These are phyloP conservation scores for Nitzschia sp. DNA, from an alignment of 108 stramenopile species.

Conservation along the genomic window DNA sequence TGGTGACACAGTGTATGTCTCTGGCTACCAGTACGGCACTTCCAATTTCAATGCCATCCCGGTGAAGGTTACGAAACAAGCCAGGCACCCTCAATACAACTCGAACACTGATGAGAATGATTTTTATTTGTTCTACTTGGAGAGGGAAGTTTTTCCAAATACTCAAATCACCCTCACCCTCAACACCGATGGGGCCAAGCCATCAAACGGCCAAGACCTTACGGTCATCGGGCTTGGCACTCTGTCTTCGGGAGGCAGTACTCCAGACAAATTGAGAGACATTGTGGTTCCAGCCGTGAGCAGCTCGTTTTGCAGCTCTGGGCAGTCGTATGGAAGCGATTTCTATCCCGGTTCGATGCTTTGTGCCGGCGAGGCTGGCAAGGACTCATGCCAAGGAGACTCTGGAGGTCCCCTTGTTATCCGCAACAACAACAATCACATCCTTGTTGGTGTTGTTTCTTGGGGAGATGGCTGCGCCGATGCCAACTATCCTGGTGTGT, in stretches of 20 bases:
- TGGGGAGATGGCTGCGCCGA: slow-evolving; percentile 62
- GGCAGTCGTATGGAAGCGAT: slow-evolving; percentile 20
- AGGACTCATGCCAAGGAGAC: slow-evolving; percentile 66
- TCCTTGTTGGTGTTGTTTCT: slow-evolving; percentile 39
- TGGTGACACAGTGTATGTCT: slow-evolving; percentile 3
- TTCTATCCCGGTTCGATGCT: slow-evolving; percentile 23
- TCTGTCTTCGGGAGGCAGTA: neutral
- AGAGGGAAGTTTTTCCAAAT: neutral
- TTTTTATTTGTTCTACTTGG: slow-evolving; percentile 8
- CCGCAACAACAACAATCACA: slow-evolving; percentile 31
- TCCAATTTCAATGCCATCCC: neutral
- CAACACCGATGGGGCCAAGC: slow-evolving; percentile 25
- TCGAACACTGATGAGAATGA: slow-evolving; percentile 30
- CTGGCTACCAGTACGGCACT: neutral
- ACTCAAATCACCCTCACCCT: neutral
- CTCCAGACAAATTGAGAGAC: slow-evolving; percentile 19
- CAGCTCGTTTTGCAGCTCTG: slow-evolving; percentile 12
- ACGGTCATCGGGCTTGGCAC: slow-evolving; percentile 6
- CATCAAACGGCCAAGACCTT: neutral
- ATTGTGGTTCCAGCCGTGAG: slow-evolving; percentile 28
- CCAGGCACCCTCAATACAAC: slow-evolving; percentile 40
- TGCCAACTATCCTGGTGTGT: slow-evolving; percentile 50
- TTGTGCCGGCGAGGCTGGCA: slow-evolving; percentile 38
- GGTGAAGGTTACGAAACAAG: slow-evolving; percentile 2
- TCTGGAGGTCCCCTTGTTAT: slow-evolving; percentile 50